Base-by-base conservation (phyloP, 1,139 yeast species). In the Nakaseomyces kungkrabaensis region DNA sequence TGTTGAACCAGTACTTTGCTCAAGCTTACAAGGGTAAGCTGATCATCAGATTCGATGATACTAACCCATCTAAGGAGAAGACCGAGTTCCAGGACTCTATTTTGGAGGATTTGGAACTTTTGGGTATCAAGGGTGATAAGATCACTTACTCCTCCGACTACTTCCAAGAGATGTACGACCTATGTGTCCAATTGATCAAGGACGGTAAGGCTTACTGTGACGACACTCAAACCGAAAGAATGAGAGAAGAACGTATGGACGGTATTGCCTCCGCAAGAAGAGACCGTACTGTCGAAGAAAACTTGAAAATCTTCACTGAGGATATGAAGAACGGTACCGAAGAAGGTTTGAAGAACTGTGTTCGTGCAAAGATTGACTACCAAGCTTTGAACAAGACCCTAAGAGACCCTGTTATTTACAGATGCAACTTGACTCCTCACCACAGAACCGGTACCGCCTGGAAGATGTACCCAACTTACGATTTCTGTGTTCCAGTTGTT, bases 161-260 rank as follows among this genome's bases (percentile, higher is more conserved):
- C 74, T 90, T 92, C 71, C 82, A 88, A 57, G 70, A 80, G 59
- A 87, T 92, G 96, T 90, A 85, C 69, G 92, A 88, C 45, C 75
- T 80, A 56, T 94, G 95, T 53, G 68, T 88, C 51, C 72, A 85
- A 66, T 69, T 90, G 81, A 90, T 92, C 74, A 85, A 86, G 71
- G 95, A 86, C 51, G 97, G 97, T 54, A 82, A 86, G 61, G 97
- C 97, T 46, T 92, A 92, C 73, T 87, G 95, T 75, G 97, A 92
- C 67, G 97, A 92, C 65, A 92, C 97, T 46, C 87, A 89, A 51
- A 79, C 82, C 63, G 97, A 90, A 65, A 76, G 78, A 68, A 92
- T 92, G 97, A 85, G 98, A 74, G 96, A 89, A 66, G 94, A 92
- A 76, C 86, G 98, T 77, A 87, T 87, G 86, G 96, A 88, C 55